A percentile compares a stretch with the other conserved stretches of the same genome.
These are phyloP conservation scores for Helotiales sp. DNA, from an alignment of 2,329 filamentous ascomycete genomes.

Conservation along the genomic window DNA sequence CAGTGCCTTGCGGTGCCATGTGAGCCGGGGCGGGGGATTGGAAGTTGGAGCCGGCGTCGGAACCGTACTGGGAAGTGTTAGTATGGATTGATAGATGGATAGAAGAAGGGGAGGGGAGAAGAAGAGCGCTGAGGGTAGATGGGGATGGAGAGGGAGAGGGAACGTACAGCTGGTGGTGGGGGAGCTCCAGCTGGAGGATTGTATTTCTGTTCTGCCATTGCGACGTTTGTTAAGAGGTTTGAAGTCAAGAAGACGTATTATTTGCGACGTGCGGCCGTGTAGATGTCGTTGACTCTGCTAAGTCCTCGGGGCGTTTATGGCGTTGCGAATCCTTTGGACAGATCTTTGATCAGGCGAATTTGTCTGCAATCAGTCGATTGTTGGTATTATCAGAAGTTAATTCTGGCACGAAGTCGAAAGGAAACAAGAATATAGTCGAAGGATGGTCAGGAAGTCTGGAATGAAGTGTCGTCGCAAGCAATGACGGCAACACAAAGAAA, in stretches of 20 bases:
- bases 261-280: not conserved
- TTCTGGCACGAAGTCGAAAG: not conserved
- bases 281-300: not conserved
- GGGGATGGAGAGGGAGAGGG: not conserved
- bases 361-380: not conserved
- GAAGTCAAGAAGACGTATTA: too few relatives aligned
- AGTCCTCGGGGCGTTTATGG: not conserved
- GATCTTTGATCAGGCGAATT: not conserved
- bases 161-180: constrained; percentile 32
- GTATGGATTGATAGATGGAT: not conserved
- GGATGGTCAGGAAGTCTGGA: not conserved
- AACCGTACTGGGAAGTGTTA: constrained; percentile 24
- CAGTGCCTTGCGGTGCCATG: constrained; percentile 24
- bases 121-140: not conserved
- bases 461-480: constrained; percentile 5
- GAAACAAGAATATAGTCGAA: too few relatives aligned
- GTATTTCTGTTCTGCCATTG: constrained; percentile 33
- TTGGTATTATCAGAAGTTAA: not conserved
- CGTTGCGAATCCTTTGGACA: not conserved
- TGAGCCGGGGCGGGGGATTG: constrained; percentile 32
- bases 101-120: not conserved
- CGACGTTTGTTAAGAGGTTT: not conserved
- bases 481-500: not conserved
- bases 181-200: constrained; percentile 27
- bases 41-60: constrained; percentile 19